A percentile compares a stretch with the other conserved stretches of the same genome.
Evolutionary conservation across 192 early-diverging fungal species (phyloP).

Genomic region (Coemansia sp.): DNA sequence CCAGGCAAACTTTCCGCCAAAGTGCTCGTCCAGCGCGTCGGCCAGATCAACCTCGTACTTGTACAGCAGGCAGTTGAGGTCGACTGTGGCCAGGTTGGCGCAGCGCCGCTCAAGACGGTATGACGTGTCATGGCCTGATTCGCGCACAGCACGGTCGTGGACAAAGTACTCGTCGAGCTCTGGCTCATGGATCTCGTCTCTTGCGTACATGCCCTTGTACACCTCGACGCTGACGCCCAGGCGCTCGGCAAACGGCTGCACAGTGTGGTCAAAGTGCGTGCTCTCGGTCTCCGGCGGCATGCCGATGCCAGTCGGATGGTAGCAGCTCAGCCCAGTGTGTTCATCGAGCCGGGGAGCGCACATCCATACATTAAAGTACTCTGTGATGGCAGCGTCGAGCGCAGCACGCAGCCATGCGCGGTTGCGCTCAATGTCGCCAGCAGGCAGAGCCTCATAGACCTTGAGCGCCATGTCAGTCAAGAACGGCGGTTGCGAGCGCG

Average conservation of each 20-base stretch:
- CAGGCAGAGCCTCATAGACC: constrained; percentile 65
- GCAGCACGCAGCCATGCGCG: constrained; percentile 70
- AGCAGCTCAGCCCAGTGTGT: constrained; percentile 77
- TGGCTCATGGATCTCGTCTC: constrained; percentile 68
- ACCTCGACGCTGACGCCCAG: constrained; percentile 66
- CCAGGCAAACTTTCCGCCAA: constrained; percentile 57
- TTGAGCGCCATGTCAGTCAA: constrained; percentile 93
- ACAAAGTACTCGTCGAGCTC: constrained; percentile 93
- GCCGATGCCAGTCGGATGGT: constrained; percentile 83
- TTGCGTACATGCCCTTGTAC: constrained; percentile 74
- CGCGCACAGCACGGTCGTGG: constrained; percentile 95
- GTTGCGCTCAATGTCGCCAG: constrained; percentile 49
- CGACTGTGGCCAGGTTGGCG: constrained; percentile 89
- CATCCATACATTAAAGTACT: constrained; percentile 94
- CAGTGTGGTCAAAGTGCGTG: constrained; percentile 83
- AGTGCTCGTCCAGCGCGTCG: constrained; percentile 62
- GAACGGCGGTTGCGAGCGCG: constrained; percentile 97
- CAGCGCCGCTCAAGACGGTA: constrained; percentile 90
- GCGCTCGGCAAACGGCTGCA: constrained; percentile 74
- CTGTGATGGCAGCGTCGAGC: constrained; percentile 80
- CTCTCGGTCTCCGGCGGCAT: constrained; percentile 98
- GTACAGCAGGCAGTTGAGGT: constrained; percentile 90
- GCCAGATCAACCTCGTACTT: constrained; percentile 95
- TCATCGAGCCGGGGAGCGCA: constrained; percentile 71
- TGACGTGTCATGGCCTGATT: constrained; percentile 96